Base-by-base conservation (phyloP, 1,284 basidiomycete genomes). In the Tausonia pullulans region DNA sequence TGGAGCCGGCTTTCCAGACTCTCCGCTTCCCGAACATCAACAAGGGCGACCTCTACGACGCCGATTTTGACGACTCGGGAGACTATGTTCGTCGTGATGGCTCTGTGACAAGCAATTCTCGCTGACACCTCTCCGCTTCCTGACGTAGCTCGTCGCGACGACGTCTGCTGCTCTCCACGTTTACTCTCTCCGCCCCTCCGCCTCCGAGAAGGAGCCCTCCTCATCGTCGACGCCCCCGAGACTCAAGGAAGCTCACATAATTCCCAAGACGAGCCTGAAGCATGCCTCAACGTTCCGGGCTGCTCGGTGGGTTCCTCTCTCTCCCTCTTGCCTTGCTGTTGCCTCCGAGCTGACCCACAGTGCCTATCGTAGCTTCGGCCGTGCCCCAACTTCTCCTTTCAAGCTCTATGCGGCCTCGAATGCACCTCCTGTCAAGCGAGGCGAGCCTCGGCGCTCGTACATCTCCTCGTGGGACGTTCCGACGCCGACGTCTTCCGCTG, bases 1-100 rank as follows among this genome's bases (percentile, higher is more conserved):
- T 94, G 56, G 72, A 74, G 7, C 80, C 80, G 4, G 72, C 79
- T 2, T 79, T 78, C 13, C 73, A 77, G 10, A 71, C 82, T 3
- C 73, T 88, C 7, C 14, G 7, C 27, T 60, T 60, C 40, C n/a
- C 40, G 57, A 72, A 72, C 51, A 75, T 82, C 59, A 77, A 81
- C 9, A 80, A 82, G 41, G 83, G 83, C 62, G 87, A 89, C 72
- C 84, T 90, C 56, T 90, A 87, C 70, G 88, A 89, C 70, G 84
- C 80, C 9, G 78, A 84, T 7, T 84, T 90, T 75, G 85, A 84
- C 14, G 72, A 76, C 9, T 46, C 50, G 11, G 58, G 61, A 39
- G 78, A 76, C 5, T 78, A 74, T 46, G 83, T 84, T 71, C 61
- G 80, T 74, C 43, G 27, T 27, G 1, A 2, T 27, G 27, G 27